Evolutionary conservation across 129 eudicot species (phyloP), one percentile per base, ranked within the genome.

Genomic region (Kitagawia praeruptora): DNA sequence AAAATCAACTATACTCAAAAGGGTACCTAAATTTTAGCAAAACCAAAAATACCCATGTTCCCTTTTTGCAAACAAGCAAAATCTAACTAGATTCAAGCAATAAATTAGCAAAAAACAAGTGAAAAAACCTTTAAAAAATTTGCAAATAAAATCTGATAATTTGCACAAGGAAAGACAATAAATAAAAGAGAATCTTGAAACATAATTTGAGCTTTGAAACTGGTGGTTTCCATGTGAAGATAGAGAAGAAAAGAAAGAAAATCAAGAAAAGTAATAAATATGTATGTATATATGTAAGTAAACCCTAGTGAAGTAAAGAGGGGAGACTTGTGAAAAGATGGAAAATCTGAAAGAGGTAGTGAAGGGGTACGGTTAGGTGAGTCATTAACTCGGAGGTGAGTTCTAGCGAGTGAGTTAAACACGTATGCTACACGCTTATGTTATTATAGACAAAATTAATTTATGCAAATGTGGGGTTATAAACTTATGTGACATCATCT

Each of bases 351-450:
- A 31, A 67, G 73, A 25, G 42, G 41, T 4, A 31, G 23, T 31
- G 73, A 67, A 67, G 18, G 73, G 73, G 73, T 67, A 67, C 73
- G 73, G 73, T 31, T 67, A 28, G 73, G 73, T 67, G 73, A 67
- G 73, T 67, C 73, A 67, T 67, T 6, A 31, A 67, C 73, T 67
- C 73, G 73, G 73, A 67, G 71, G 73, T 34, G 73, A 67, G 73
- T 67, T 14, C 25, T n/a, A 58, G 69, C 10, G 69, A 61, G 69
- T 61, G 73, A 67, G 41, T 27, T 34, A 14, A 67, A 67, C 73
- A 67, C 73, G 73, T 67, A 31, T 27, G 9, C 19, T 31, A 67
- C 73, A 67, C 73, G 73, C 8, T 64, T 56, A 19, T 21, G 2
- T 10, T 63, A 63, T 63, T 25, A n/a, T 19, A 23, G 25, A 6